Evolutionary conservation across 1,284 basidiomycete genomes (phyloP).

Genomic region (Phylloporus gajari): DNA sequence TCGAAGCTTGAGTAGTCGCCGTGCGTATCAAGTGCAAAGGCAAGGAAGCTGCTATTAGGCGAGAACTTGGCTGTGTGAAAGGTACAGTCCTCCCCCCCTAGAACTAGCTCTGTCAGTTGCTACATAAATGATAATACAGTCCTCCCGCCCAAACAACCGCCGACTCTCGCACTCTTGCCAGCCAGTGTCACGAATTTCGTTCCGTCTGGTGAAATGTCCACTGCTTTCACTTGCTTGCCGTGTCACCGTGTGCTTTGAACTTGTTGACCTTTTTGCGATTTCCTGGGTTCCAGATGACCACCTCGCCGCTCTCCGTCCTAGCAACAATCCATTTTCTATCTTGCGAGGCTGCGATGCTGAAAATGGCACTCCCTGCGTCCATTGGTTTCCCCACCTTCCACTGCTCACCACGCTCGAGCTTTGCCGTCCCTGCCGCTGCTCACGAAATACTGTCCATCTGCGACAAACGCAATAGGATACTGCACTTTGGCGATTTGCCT

Average conservation of each 20-base stretch:
- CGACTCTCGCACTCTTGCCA: not conserved
- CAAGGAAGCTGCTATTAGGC: not conserved
- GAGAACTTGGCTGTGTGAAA: not conserved
- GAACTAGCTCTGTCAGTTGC: too few relatives aligned
- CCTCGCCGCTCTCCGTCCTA: not conserved
- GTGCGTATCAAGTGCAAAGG: not conserved
- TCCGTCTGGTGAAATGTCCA: not conserved
- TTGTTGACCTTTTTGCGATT: not conserved
- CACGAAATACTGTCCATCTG: not conserved
- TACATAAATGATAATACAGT: too few relatives aligned
- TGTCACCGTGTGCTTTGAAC: not conserved
- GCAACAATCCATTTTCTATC: not conserved
- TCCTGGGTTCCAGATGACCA: not conserved
- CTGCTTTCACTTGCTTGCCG: not conserved
- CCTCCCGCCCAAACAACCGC: not conserved
- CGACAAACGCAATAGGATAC: not conserved
- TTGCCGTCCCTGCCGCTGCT: not conserved
- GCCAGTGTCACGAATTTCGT: not conserved
- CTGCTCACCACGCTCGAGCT: not conserved
- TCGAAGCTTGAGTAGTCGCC: not conserved
- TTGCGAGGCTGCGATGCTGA: not conserved
- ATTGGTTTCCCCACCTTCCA: not conserved
- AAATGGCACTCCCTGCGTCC: not conserved
- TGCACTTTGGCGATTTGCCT: not conserved
- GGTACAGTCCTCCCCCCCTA: not conserved